Percentiles rank a stretch among this genome's conserved stretches.
These are phyloP conservation scores for Candida michaelii DNA, from an alignment of 805 yeast species.

Conservation along the genomic window DNA sequence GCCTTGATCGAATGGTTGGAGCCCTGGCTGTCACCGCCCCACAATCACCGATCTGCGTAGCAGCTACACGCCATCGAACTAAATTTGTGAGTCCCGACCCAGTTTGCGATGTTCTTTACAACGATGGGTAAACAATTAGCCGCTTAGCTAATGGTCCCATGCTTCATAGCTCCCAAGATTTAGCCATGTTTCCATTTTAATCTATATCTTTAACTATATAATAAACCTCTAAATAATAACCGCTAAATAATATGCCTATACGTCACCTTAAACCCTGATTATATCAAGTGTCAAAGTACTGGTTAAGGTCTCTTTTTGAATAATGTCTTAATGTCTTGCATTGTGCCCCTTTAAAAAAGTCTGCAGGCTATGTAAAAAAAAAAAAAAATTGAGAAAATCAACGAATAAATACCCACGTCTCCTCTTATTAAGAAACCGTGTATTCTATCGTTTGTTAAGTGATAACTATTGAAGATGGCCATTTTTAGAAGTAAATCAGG, in stretches of 20 bases:
- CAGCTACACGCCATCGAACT: no score
- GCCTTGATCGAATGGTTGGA: neutral
- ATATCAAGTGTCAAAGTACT: no score
- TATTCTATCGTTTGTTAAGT: neutral
- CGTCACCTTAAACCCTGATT: no score
- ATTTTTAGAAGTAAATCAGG: constrained; percentile 32
- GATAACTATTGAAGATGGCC: constrained; percentile 20
- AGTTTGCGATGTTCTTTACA: no score
- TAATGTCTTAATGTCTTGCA: constrained; percentile 1
- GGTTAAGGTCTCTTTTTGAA: no score
- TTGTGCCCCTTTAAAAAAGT: constrained; percentile 2
- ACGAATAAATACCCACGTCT: constrained; percentile 2
- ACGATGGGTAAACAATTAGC: no score
- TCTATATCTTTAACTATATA: no score
- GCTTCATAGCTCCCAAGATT: no score
- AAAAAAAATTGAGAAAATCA: constrained; percentile 5
- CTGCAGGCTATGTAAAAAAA: constrained; percentile 5
- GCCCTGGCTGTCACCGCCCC: constrained; percentile 1
- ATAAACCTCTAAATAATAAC: no score
- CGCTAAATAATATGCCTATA: no score
- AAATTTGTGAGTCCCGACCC: neutral
- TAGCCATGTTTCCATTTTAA: no score
- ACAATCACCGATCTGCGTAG: neutral
- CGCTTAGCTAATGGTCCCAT: no score
- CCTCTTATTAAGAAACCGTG: neutral